phyloP scores from a whole-genome alignment of 768 basidiomycete species.

The Ramaria sp. region DNA sequence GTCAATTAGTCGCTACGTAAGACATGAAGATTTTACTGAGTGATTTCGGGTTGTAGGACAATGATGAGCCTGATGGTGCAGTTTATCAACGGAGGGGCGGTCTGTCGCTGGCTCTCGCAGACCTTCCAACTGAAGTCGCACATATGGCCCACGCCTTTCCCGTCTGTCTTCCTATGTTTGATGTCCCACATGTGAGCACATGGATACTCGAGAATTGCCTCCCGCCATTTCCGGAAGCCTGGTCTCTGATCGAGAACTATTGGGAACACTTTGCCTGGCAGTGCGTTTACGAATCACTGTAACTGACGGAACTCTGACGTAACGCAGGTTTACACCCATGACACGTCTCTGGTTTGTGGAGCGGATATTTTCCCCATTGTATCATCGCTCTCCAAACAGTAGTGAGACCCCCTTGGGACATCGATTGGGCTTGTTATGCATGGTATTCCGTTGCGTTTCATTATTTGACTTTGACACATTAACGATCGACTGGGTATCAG shows the following conservation, averaged over 20 bases:
- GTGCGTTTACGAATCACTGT: not conserved
- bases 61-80: not conserved
- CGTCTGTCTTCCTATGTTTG: not conserved
- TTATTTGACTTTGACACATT: not conserved
- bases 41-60: not conserved
- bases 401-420: slow-evolving; percentile 4
- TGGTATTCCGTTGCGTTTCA: not conserved
- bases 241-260: slow-evolving; percentile 7
- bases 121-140: slow-evolving; percentile 1
- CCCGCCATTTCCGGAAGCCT: slow-evolving; percentile 4
- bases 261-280: slow-evolving; percentile 9
- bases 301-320: not conserved
- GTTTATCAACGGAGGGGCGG: not conserved
- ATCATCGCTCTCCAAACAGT: not conserved
- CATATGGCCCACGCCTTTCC: slow-evolving; percentile 3
- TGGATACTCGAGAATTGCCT: slow-evolving; percentile 9
- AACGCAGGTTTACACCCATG: slow-evolving; percentile 2
- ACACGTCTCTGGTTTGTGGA: slow-evolving; percentile 2
- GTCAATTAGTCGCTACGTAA: not conserved
- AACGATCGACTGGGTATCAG: not conserved
- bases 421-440: not conserved
- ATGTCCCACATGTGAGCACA: not conserved
- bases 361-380: slow-evolving; percentile 4
- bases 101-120: not conserved
- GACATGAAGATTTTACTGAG: not conserved